Base-by-base conservation (phyloP, 2,329 filamentous ascomycete species). In the Zymoseptoria pseudotritici region DNA sequence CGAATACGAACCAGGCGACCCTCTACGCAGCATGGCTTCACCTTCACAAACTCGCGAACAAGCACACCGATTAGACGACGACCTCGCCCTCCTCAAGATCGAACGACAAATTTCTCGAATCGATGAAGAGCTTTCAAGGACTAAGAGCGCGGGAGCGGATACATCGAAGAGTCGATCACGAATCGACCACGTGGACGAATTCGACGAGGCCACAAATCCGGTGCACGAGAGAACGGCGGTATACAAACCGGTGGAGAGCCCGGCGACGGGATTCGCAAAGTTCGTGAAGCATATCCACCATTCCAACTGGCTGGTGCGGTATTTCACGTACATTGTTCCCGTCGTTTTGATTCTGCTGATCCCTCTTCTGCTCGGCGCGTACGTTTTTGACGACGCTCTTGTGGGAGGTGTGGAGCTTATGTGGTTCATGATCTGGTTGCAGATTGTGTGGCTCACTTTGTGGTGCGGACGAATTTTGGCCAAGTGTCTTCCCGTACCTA, bases 391-490 rank as follows among this genome's bases (percentile, higher is more conserved):
- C n/a, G 50, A 61, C 5, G 67, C 67, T 1, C 84, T 83, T 11
- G 82, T 88, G 2, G 91, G 91, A 0, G 90, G 88, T 20, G 91
- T 96, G 0, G 71, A 85, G 63, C 78, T 97, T 52, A 78, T 91
- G 61, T 97, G 93, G 93, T 97, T 97, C 71, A 89, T 89, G 29
- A 91, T 97, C 63, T 97, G 93, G 93, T 81, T 97, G 19, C 90
- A 96, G 74, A 90, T 96, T 50, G 82, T 97, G 24, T 97, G 93
- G 93, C 80, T 93, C 63, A 91, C 91, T 0, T 80, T 97, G 0
- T 97, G 93, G 93, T 87, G 88, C 20, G 88, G 84, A 31, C 61
- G 62, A 75, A 81, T 89, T 54, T 76, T 86, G 13, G 82, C 86
- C 7, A 88, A 88, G 73, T 80, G 78, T 57, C 77, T 89, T 9